Evolutionary conservation across 2,329 filamentous ascomycete genomes (phyloP).

Genomic region (Diaporthe vexans): DNA sequence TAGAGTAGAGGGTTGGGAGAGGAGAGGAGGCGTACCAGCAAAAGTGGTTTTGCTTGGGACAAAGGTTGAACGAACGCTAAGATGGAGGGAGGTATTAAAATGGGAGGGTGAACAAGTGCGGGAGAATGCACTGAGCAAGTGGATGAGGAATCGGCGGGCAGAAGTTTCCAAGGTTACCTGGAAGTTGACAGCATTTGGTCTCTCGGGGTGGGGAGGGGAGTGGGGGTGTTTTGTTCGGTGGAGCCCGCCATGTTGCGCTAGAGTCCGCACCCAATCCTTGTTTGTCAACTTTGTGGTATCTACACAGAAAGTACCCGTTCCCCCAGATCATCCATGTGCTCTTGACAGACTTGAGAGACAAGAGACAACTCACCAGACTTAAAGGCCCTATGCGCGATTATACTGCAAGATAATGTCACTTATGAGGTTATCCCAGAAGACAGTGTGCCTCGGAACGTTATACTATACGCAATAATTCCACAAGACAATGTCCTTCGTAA

Average conservation of each 20-base stretch:
- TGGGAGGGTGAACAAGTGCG: conserved; percentile 26
- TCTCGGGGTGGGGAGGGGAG: conserved; percentile 22
- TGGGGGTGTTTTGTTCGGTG: conserved; percentile 32
- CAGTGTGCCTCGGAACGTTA: neutral
- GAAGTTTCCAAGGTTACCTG: conserved; percentile 36
- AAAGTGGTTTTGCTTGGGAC: conserved; percentile 20
- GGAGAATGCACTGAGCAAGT: conserved; percentile 36
- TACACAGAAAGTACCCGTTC: too few relatives aligned
- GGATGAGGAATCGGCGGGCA: conserved; percentile 35
- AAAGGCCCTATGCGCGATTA: neutral
- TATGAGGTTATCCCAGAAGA: neutral
- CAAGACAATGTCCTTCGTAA: neutral
- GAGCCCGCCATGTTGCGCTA: conserved; percentile 33
- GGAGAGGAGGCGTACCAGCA: conserved; percentile 33
- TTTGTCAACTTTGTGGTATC: neutral
- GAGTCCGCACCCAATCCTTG: conserved; percentile 14
- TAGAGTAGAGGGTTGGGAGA: neutral
- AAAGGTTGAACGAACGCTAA: conserved; percentile 35
- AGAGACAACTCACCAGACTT: neutral
- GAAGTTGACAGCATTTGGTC: conserved; percentile 40
- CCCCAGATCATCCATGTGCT: neutral
- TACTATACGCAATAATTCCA: neutral
- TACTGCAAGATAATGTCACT: neutral
- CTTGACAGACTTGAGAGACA: neutral
- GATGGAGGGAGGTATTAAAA: conserved; percentile 34